phyloP scores from a whole-genome alignment of 2,329 filamentous ascomycete species.

The Aspergillus melleus region DNA sequence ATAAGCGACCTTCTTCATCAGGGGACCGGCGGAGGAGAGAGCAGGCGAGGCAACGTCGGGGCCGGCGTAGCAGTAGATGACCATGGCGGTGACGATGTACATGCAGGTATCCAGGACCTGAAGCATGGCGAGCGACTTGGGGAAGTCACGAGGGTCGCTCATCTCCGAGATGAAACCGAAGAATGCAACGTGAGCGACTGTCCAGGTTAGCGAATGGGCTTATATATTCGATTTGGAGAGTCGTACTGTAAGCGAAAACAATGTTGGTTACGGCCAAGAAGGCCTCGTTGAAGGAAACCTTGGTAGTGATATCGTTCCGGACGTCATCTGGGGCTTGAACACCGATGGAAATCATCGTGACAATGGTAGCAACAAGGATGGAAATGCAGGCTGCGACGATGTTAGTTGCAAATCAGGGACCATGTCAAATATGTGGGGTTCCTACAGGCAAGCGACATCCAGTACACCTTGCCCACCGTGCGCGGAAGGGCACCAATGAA shows the following conservation, averaged over 20 bases:
- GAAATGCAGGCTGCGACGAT: constrained; percentile 56
- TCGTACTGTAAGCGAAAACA: constrained; percentile 63
- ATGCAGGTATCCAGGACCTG: constrained; percentile 61
- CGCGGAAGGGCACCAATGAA: constrained; percentile 61
- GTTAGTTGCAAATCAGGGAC: constrained; percentile 1
- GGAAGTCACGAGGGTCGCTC: constrained; percentile 59
- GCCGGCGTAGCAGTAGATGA: constrained; percentile 69
- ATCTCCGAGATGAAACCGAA: constrained; percentile 67
- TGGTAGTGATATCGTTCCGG: constrained; percentile 36
- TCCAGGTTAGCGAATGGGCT: background rate
- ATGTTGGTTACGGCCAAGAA: constrained; percentile 67
- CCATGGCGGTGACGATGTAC: constrained; percentile 64
- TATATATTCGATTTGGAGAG: background rate
- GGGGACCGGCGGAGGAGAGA: constrained; percentile 58
- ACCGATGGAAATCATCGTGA: constrained; percentile 67
- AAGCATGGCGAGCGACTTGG: constrained; percentile 63
- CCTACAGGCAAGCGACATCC: constrained; percentile 59
- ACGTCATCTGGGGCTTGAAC: constrained; percentile 46
- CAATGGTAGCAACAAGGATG: constrained; percentile 61
- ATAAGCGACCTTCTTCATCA: constrained; percentile 64
- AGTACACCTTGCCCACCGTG: constrained; percentile 62
- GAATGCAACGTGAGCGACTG: constrained; percentile 62
- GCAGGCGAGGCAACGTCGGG: constrained; percentile 63
- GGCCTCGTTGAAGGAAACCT: constrained; percentile 52
- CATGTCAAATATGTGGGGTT: background rate